Evolutionary conservation across 257 asterid genomes (phyloP).

Genomic region (Sherardia arvensis): DNA sequence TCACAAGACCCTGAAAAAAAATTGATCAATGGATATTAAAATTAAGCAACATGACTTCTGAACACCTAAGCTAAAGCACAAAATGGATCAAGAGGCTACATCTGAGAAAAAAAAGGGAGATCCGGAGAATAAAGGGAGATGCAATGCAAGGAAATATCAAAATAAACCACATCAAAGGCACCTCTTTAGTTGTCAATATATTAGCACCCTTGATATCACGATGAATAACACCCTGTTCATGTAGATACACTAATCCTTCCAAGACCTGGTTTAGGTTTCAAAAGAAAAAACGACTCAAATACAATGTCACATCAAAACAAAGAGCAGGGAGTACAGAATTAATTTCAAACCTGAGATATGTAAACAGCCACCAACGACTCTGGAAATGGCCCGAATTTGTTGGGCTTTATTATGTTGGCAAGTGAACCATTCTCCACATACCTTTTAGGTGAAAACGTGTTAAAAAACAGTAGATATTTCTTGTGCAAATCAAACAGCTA

Average conservation of each 20-base stretch:
- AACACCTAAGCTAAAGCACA: conserved; percentile 1
- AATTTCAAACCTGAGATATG: conserved; percentile 77
- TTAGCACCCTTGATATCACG: conserved; percentile 99
- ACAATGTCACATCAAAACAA: conserved; percentile 13
- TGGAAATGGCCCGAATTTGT: conserved; percentile 98
- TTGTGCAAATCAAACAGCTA: neutral
- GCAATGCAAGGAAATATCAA: neutral
- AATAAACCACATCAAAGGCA: conserved; percentile 13
- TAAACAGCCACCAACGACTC: conserved; percentile 94
- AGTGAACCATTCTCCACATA: conserved; percentile 99
- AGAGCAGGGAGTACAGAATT: conserved; percentile 13
- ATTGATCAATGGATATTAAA: conserved; percentile 10
- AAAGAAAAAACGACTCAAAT: neutral
- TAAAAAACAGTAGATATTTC: neutral
- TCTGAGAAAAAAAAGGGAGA: neutral
- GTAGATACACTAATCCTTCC: conserved; percentile 97
- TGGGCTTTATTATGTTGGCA: conserved; percentile 94
- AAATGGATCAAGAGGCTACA: neutral
- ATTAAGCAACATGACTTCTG: neutral
- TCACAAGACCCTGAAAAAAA: conserved; percentile 91
- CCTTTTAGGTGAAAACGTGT: conserved; percentile 28
- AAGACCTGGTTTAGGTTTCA: conserved; percentile 44
- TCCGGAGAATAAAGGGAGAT: neutral
- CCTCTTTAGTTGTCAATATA: conserved; percentile 97
- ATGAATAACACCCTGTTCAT: conserved; percentile 99